phyloP scores from a whole-genome alignment of 768 basidiomycete species.

The Tulasnella sp. region DNA sequence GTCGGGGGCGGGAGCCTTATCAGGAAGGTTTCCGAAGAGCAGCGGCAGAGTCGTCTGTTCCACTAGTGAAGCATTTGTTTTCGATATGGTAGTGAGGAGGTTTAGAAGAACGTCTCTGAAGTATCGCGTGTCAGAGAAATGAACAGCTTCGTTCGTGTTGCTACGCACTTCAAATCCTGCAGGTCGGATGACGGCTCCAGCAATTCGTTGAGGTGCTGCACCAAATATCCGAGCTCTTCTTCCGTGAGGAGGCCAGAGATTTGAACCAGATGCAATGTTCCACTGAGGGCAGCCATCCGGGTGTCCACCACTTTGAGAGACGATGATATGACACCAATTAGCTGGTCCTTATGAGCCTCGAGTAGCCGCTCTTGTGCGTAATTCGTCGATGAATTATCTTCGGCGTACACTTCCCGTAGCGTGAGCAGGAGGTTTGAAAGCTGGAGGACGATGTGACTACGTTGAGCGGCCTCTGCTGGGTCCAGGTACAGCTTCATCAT shows the following conservation, averaged over 20 bases:
- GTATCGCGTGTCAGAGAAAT: background rate
- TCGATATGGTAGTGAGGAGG: slow-evolving; percentile 60
- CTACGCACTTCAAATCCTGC: slow-evolving; percentile 54
- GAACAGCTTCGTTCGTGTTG: background rate
- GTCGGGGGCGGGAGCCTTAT: slow-evolving; percentile 54
- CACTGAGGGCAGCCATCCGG: slow-evolving; percentile 58
- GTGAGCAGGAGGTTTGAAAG: slow-evolving; percentile 44
- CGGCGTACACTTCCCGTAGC: slow-evolving; percentile 53
- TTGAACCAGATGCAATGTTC: slow-evolving; percentile 62
- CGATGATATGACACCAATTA: slow-evolving; percentile 60
- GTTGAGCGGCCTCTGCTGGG: slow-evolving; percentile 63
- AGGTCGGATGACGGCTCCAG: slow-evolving; percentile 52
- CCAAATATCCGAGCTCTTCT: slow-evolving; percentile 74
- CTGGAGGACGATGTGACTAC: slow-evolving; percentile 61
- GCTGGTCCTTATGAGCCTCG: slow-evolving; percentile 65
- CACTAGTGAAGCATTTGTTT: slow-evolving; percentile 58
- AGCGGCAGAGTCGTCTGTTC: slow-evolving; percentile 73
- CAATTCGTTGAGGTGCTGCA: slow-evolving; percentile 70
- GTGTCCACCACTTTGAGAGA: slow-evolving; percentile 55
- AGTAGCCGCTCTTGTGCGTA: slow-evolving; percentile 44
- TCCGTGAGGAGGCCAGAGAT: slow-evolving; percentile 60
- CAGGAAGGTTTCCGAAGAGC: slow-evolving; percentile 72
- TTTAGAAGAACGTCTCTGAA: slow-evolving; percentile 57
- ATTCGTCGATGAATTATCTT: slow-evolving; percentile 32
- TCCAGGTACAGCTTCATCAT: slow-evolving; percentile 71